These are phyloP conservation scores for Zelopaecilomyces penicillatus DNA, from an alignment of 2,329 filamentous ascomycete species.

Conservation along the genomic window DNA sequence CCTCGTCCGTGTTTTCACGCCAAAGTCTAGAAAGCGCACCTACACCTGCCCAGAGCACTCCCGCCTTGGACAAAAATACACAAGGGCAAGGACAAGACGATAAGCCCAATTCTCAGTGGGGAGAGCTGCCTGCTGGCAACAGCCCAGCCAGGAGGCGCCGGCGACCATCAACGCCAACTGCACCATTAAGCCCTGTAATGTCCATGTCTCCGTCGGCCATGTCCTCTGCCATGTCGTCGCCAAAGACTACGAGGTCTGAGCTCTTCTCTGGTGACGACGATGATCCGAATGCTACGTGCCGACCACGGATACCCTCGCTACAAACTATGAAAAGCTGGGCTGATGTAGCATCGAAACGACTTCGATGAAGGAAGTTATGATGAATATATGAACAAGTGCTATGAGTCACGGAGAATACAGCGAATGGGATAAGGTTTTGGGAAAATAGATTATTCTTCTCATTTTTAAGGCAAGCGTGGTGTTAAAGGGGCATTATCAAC, in stretches of 20 bases:
- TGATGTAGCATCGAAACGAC: slow-evolving; percentile 25
- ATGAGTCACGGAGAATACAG: background rate
- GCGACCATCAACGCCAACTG: slow-evolving; percentile 8
- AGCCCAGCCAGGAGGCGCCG: slow-evolving; percentile 4
- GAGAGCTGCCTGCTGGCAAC: slow-evolving; percentile 11
- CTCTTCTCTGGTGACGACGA: slow-evolving; percentile 8
- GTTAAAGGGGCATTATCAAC: no score
- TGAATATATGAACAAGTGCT: slow-evolving; percentile 9
- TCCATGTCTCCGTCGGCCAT: slow-evolving; percentile 21
- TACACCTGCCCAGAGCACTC: slow-evolving; percentile 24
- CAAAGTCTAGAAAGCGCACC: slow-evolving; percentile 26
- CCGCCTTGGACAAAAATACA: slow-evolving; percentile 15
- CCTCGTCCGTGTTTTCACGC: slow-evolving; percentile 32
- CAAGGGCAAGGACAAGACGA: slow-evolving; percentile 5
- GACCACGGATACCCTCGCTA: slow-evolving; percentile 22
- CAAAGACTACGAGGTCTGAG: slow-evolving; percentile 13
- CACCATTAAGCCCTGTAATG: slow-evolving; percentile 16
- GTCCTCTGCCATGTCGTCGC: slow-evolving; percentile 27
- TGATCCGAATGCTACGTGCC: slow-evolving; percentile 10
- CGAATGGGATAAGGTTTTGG: no score
- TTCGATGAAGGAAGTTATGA: background rate
- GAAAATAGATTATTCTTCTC: no score
- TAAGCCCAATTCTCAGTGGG: slow-evolving; percentile 15
- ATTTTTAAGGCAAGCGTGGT: no score
- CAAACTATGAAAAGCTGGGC: slow-evolving; percentile 32